Base-by-base conservation (phyloP, 768 basidiomycete genomes). In the Russula earlei region DNA sequence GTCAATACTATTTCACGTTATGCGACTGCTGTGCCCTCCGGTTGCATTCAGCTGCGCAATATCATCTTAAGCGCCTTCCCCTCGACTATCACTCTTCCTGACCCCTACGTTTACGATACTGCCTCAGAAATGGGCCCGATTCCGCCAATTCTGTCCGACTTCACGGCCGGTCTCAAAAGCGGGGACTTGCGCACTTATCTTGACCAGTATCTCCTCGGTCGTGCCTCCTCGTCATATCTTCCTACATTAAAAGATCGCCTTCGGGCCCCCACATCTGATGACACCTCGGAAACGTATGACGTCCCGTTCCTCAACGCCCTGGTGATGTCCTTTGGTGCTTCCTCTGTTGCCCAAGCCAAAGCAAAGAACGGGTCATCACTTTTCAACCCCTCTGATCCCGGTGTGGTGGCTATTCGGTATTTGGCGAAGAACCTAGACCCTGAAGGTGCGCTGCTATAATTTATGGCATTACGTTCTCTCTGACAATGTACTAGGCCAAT, bases 41-140 rank as follows among this genome's bases (percentile, higher is more conserved):
- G 87, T 60, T 97, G 94, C 78, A 84, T 95, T 56, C 96, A 99
- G 70, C 80, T 98, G 51, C 87, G 93, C 63, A 99, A 99, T 74
- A 84, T 99, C 72, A 83, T 99, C 59, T 84, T 97, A 61, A 88
- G 90, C 68, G 95, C 96, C 27, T 98, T 94, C 78, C 95, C 96
- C 47, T 78, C 85, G 24, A 75, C 80, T 54, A 73, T 89, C 58
- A 71, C 81, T 41, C 82, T 96, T 27, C 93, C 96, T 56, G 88
- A 96, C 69, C 89, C 92, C 25, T 81, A 91, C 66, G 79, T 82
- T 60, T 81, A 87, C 55, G 89, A 91, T 47, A 68, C 83, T 22
- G 81, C 89, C 52, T 82, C 87, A 2, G 93, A 95, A 70, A 92
- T 92, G 85, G 89, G 91, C 3, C 85, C 85, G 38, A 89, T 95